Evolutionary conservation across 2,329 filamentous ascomycete genomes (phyloP).

Genomic region (Aspergillus candidus): DNA sequence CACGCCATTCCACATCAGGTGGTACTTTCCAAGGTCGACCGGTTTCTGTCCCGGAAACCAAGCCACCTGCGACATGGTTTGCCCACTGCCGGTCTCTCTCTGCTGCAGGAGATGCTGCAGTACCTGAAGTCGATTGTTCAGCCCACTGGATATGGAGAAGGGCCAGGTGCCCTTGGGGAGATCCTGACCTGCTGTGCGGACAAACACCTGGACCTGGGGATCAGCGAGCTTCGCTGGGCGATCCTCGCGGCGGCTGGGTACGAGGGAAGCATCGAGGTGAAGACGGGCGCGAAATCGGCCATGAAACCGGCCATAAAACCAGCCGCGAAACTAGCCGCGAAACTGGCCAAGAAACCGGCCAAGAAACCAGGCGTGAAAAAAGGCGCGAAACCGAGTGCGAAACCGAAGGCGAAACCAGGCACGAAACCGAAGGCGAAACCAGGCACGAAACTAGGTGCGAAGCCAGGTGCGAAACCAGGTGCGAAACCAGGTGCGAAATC

Average conservation of each 20-base stretch:
- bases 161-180: constrained; percentile 49
- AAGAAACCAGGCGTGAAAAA: no score
- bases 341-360: no score
- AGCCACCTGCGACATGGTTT: constrained; percentile 28
- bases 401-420: no score
- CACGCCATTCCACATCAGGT: constrained; percentile 59
- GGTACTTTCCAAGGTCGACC: constrained; percentile 61
- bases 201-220: constrained; percentile 48
- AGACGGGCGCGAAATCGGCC: neutral
- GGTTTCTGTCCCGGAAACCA: constrained; percentile 39
- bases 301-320: no score
- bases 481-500: no score
- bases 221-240: constrained; percentile 59
- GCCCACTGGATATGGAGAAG: constrained; percentile 35
- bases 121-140: constrained; percentile 39
- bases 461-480: no score
- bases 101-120: constrained; percentile 37
- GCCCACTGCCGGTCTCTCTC: constrained; percentile 20
- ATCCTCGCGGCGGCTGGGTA: constrained; percentile 58
- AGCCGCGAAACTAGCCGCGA: no score
- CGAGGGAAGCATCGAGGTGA: constrained; percentile 35
- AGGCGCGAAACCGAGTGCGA: no score
- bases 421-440: no score
- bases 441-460: no score
- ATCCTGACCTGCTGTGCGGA: constrained; percentile 55